These are phyloP conservation scores for Nosema muscidifuracis DNA, from an alignment of 371 early-diverging fungal genomes.

Conservation along the genomic window DNA sequence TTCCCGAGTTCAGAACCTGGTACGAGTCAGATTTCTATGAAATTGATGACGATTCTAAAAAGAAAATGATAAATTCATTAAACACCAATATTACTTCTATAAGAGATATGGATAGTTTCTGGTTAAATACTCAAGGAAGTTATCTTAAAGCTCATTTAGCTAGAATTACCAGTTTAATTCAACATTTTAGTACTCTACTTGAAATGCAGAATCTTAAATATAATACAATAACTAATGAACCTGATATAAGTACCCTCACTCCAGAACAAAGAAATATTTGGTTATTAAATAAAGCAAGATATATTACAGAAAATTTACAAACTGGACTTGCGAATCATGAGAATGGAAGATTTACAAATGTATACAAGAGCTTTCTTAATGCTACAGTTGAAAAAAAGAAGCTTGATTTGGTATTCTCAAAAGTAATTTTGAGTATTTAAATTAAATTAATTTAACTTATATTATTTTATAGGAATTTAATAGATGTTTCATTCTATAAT, in stretches of 20 bases:
- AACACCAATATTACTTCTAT: not conserved
- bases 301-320: not conserved
- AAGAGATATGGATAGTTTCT: not conserved
- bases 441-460: too few relatives aligned
- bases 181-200: not conserved
- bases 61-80: not conserved
- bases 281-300: not conserved
- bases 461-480: too few relatives aligned
- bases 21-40: not conserved
- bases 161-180: not conserved
- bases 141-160: not conserved
- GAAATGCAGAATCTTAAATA: not conserved
- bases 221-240: not conserved
- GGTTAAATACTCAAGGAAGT: not conserved
- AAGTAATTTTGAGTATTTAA: not conserved
- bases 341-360: not conserved
- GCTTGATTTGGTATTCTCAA: not conserved
- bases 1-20: not conserved
- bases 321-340: not conserved
- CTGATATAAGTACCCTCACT: not conserved
- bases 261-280: not conserved
- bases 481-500: too few relatives aligned
- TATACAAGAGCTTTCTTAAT: not conserved
- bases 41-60: not conserved
- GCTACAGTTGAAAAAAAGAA: conserved; percentile 2